Percentiles rank a stretch among this genome's conserved stretches.
Evolutionary conservation across 2,329 filamentous ascomycete species (phyloP).

Genomic region (Fusarium oligoseptatum): DNA sequence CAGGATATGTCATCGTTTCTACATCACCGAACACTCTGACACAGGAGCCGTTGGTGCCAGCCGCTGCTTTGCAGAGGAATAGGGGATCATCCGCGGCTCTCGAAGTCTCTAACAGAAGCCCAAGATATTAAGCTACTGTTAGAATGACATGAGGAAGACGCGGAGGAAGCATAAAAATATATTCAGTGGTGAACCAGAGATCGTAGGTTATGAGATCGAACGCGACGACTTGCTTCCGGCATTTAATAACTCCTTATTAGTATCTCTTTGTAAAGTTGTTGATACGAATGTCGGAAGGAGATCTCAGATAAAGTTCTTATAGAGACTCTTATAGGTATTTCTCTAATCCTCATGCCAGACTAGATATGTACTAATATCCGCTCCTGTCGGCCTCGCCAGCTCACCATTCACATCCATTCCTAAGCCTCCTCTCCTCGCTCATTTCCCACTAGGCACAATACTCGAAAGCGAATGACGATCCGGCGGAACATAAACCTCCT

Average conservation of each 20-base stretch:
- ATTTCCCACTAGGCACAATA: not conserved
- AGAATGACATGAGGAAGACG: not conserved
- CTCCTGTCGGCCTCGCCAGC: not conserved
- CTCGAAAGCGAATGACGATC: slow-evolving; percentile 42
- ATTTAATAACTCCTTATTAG: not conserved
- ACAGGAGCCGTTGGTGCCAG: too few relatives aligned
- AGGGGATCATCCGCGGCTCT: not conserved
- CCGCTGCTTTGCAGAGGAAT: not conserved
- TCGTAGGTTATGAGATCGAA: not conserved
- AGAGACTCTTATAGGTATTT: not conserved
- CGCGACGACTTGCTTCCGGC: not conserved
- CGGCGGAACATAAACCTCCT: slow-evolving; percentile 37
- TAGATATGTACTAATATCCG: not conserved
- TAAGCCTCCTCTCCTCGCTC: not conserved
- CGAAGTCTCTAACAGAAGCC: not conserved
- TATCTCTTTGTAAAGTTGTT: not conserved
- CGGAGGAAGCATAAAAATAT: not conserved
- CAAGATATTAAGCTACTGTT: not conserved
- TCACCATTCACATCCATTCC: not conserved
- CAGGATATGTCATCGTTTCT: too few relatives aligned
- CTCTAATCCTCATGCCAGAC: not conserved
- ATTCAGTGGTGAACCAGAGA: not conserved
- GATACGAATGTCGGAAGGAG: not conserved
- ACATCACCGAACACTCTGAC: too few relatives aligned
- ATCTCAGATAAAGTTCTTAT: not conserved